Base-by-base conservation (phyloP, 2,329 filamentous ascomycete genomes). In the Falciphora oryzae region DNA sequence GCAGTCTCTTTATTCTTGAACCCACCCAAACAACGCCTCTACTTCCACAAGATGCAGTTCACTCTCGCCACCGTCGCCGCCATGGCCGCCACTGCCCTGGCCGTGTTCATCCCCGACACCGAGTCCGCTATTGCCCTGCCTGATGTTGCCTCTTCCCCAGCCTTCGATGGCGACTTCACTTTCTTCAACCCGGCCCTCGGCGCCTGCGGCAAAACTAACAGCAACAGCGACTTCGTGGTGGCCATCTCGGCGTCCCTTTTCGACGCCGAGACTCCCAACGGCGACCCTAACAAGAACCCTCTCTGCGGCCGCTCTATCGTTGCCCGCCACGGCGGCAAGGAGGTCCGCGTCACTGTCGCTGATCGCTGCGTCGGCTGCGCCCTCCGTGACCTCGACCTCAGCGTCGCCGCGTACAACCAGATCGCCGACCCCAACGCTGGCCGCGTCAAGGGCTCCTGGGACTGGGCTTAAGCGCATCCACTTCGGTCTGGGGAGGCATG, bases 281-380 rank as follows among this genome's bases (percentile, higher is more conserved):
- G 7, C 3, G 14, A 59, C 18, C 66, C 66, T 18, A 67, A 68
- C 62, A 25, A 31, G 53, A 68, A 68, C 22, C 64, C 66, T 22
- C 65, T 68, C 27, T 67, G 91, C 70, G 88, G 87, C 2, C 78
- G 79, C 70, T 85, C 80, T 73, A 83, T 95, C n/a, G 79, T 87
- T 35, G 66, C 73, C 76, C 16, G 77, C 74, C 28, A 78, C 73
- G 65, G 72, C 72, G 38, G 31, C 38, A 62, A 50, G 16, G 27
- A 56, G 18, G 73, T 75, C 4, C 84, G 87, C 68, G 80, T 91
- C 29, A 86, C 77, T 25, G 85, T 93, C 10, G 88, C 91, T 8
- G 89, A 92, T 75, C 81, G 88, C 63, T 92, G 89, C 76, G 73
- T 67, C 0, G 80, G 77, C 1, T 86, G 84, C 68, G 70, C 68